Base-by-base conservation (phyloP, 2,329 filamentous ascomycete genomes). In the Fusarium begoniae region DNA sequence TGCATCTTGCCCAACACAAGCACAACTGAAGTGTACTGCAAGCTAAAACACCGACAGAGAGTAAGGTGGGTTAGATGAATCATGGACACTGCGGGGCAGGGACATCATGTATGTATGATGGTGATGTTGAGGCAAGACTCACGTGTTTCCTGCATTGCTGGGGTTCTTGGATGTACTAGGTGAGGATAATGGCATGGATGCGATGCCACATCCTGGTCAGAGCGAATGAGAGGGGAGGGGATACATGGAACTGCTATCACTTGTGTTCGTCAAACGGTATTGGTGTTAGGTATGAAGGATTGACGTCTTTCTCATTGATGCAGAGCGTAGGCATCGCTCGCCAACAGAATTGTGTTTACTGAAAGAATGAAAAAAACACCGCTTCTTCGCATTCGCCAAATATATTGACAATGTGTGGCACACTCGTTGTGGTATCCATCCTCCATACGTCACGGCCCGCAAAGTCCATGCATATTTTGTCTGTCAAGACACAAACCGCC, bases 291-390 rank as follows among this genome's bases (percentile, higher is more conserved):
- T 47, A 43, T 62, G 47, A 71, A 74, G 67, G 57, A 72, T 77
- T 72, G 69, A 75, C 64, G 59, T 75, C 37, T 64, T 69, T 70
- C 63, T 77, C 63, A 68, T 73, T 75, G 70, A 65, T 66, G 53
- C 54, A 59, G 67, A 55, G 58, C 58, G 67, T 72, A 57, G 44
- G 66, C 56, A 67, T 43, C 61, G 45, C 45, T 59, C 63, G 59
- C 55, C 60, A 73, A 65, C 60, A 66, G 63, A 61, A 57, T 63
- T 75, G 66, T 64, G 37, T 53, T 65, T 30, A 72, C 58, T 47
- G 61, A 73, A 64, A 75, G 58, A 69, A 69, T 55, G 53, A 65
- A 65, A 58, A 68, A 37, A 68, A 66, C 61, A 72, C 73, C 72
- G 53, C 68, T 72, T 71, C 74, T 63, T 78, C 66, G 70, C 74